Evolutionary conservation across 768 basidiomycete species (phyloP).

Genomic region (Solioccasus polychromus): DNA sequence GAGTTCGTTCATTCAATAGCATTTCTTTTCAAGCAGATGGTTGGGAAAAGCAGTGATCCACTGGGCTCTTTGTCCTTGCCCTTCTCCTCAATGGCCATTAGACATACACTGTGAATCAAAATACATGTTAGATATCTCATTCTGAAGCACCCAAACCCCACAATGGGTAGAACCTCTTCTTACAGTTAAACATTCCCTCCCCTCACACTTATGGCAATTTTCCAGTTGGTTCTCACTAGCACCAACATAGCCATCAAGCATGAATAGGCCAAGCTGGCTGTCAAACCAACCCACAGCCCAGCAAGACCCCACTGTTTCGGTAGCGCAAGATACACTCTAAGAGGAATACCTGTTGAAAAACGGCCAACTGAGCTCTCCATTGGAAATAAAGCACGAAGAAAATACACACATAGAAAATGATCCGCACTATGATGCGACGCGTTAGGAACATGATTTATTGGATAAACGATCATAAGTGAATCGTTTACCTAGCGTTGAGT

Average conservation of each 20-base stretch:
- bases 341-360: slow-evolving; percentile 29
- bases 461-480: background rate
- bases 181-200: too few relatives aligned
- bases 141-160: too few relatives aligned
- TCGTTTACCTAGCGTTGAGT: slow-evolving; percentile 21
- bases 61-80: too few relatives aligned
- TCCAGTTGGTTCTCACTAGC: slow-evolving; percentile 20
- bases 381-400: background rate
- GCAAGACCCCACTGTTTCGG: slow-evolving; percentile 20
- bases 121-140: too few relatives aligned
- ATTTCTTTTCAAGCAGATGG: too few relatives aligned
- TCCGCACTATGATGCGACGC: slow-evolving; percentile 13
- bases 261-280: slow-evolving; percentile 18
- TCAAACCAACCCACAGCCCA: slow-evolving; percentile 25
- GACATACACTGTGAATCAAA: too few relatives aligned
- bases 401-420: slow-evolving; percentile 30
- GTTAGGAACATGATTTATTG: slow-evolving; percentile 2
- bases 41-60: too few relatives aligned
- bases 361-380: too few relatives aligned
- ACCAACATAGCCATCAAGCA: slow-evolving; percentile 19
- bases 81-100: too few relatives aligned
- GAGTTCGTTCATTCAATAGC: too few relatives aligned
- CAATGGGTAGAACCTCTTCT: too few relatives aligned
- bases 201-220: background rate
- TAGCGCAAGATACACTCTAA: slow-evolving; percentile 25